Conservation (phyloP, 2,329 filamentous ascomycete genomes). For the Alternaria atra region DNA sequence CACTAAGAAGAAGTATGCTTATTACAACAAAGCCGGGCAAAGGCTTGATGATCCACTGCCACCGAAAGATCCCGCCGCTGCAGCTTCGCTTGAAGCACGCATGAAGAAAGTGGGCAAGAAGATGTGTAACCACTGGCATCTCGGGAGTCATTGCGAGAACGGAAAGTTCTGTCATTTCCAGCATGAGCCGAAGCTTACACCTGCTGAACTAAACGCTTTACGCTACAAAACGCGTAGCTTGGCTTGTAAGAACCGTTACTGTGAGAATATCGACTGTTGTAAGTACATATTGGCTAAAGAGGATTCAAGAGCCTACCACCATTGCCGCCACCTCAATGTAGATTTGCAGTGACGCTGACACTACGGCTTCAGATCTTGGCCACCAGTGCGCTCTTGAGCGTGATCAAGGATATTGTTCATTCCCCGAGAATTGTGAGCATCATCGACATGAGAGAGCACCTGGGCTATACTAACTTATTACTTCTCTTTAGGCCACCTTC, state of each 20-base stretch:
- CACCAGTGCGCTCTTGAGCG: constrained; percentile 52
- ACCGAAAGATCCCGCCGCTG: constrained; percentile 35
- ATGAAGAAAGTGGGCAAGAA: constrained; percentile 44
- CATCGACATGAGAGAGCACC: neutral
- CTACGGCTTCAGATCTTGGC: constrained; percentile 42
- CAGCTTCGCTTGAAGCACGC: constrained; percentile 38
- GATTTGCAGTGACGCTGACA: constrained; percentile 9
- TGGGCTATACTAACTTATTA: neutral
- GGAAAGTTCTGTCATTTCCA: constrained; percentile 54
- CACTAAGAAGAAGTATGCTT: constrained; percentile 48
- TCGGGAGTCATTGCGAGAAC: constrained; percentile 51
- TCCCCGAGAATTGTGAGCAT: constrained; percentile 43
- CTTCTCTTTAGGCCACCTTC: constrained; percentile 37
- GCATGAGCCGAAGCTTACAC: constrained; percentile 52
- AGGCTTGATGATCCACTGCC: constrained; percentile 54
- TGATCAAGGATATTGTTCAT: constrained; percentile 51
- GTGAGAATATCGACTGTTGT: constrained; percentile 55
- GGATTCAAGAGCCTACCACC: neutral
- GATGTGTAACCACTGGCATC: constrained; percentile 49
- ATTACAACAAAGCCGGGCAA: constrained; percentile 55
- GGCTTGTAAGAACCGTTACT: constrained; percentile 50
- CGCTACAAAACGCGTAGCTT: constrained; percentile 54
- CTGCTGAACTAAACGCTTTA: constrained; percentile 52
- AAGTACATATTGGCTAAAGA: constrained; percentile 19
- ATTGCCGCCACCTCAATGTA: neutral